Evolutionary conservation across 192 early-diverging fungal species (phyloP), one percentile per base, ranked within the genome.

Genomic region (Tieghemiomyces parasiticus): DNA sequence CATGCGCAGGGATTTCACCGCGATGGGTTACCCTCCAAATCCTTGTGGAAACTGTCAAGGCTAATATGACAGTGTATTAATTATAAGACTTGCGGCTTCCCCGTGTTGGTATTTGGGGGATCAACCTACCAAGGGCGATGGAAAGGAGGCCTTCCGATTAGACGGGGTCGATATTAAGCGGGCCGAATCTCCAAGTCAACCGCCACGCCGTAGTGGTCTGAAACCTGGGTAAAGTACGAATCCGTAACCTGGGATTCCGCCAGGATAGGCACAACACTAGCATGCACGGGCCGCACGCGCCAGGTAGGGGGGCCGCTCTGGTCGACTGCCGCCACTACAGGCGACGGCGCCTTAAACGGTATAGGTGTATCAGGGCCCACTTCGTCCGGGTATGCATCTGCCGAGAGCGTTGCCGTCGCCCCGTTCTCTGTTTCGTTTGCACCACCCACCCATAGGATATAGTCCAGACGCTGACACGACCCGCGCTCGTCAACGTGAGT

Each of bases 181-280:
- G n/a, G n/a, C n/a, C n/a, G n/a, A 65, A 54, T 22, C 14, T 30
- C 31, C 16, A 73, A 53, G 20, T 69, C 67, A 0, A 63, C 66
- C 24, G 62, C 46, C 1, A 76, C 74, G 22, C 74, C 74, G 42
- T 76, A 76, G 61, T 76, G 74, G 69, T 76, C 74, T 0, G 74
- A 76, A 49, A 76, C 71, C 60, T 76, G 74, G 13, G 71, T 65
- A 35, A 73, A 72, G 31, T 47, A 47, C 46, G 61, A 35, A 26
- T 51, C 65, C 0, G 70, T 67, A 16, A 10, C 8, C 8, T 10
- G 6, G 8, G 6, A 6, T 16, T 42, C 38, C 8, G 38, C 16
- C 16, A 42, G 16, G 16, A 42, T 42, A 6, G 38, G 38, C 38
- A 42, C 38, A 42, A 42, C 16, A 16, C 6, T 42, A 16, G 38